Percentiles rank a stretch among this genome's conserved stretches.
Conservation (phyloP, 1,284 basidiomycete species). For the Chondrostereum purpureum region DNA sequence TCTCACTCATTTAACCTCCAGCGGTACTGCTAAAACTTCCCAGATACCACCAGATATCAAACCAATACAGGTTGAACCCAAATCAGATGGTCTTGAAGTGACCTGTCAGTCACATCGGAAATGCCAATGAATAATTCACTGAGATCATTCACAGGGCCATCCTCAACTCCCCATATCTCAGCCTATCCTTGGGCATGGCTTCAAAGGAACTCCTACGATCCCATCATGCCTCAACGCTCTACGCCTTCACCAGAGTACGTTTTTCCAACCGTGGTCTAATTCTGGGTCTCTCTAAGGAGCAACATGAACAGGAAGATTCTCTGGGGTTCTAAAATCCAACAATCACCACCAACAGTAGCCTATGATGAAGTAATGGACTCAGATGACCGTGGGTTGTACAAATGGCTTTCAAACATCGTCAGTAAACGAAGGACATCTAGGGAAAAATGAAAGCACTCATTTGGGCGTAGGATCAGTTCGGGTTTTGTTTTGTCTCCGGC, state of each 20-base stretch:
- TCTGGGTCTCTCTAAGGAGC: constrained; percentile 5
- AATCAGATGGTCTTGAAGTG: constrained; percentile 61
- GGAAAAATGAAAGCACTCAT: constrained; percentile 5
- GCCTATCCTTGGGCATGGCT: constrained; percentile 88
- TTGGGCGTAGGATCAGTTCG: constrained; percentile 63
- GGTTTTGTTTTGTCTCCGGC: constrained; percentile 83
- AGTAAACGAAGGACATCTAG: constrained; percentile 20
- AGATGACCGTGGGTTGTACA: constrained; percentile 64
- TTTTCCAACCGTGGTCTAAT: constrained; percentile 4
- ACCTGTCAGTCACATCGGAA: constrained; percentile 41
- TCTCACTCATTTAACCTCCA: neutral
- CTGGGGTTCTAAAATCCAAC: constrained; percentile 77
- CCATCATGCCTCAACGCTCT: constrained; percentile 31
- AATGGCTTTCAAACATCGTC: constrained; percentile 82
- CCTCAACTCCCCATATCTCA: constrained; percentile 56
- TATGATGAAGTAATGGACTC: constrained; percentile 73
- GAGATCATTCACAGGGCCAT: constrained; percentile 42
- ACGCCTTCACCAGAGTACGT: constrained; percentile 36
- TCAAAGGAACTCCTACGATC: constrained; percentile 68
- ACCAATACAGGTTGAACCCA: constrained; percentile 56
- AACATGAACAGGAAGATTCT: constrained; percentile 52
- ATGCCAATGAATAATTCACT: neutral
- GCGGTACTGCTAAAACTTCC: neutral
- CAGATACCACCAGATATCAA: constrained; percentile 75
- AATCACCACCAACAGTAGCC: constrained; percentile 69